These are phyloP conservation scores for Venturia effusa DNA, from an alignment of 2,329 filamentous ascomycete species.

Conservation along the genomic window DNA sequence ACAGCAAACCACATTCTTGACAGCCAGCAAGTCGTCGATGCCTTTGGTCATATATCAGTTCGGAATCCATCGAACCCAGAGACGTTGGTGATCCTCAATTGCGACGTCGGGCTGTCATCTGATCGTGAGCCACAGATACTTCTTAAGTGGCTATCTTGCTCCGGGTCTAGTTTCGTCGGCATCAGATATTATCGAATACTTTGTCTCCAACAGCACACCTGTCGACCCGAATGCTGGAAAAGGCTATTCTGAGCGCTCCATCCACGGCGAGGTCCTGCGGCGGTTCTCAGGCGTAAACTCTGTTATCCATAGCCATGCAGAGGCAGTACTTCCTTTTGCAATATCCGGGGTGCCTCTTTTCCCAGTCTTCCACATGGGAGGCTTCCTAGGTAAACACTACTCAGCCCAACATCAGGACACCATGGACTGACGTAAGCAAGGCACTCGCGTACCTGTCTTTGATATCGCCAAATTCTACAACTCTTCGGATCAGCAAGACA, in stretches of 20 bases:
- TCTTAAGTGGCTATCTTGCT: constrained; percentile 38
- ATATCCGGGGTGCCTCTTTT: constrained; percentile 30
- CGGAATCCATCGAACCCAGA: constrained; percentile 31
- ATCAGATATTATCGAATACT: constrained; percentile 38
- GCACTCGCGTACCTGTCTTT: constrained; percentile 21
- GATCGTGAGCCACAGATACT: constrained; percentile 22
- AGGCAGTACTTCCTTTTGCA: constrained; percentile 32
- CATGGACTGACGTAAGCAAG: constrained; percentile 14
- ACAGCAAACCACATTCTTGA: constrained; percentile 43
- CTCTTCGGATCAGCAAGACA: constrained; percentile 22
- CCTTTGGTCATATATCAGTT: constrained; percentile 45
- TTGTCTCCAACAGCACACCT: constrained; percentile 30
- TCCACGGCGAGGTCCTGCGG: constrained; percentile 38
- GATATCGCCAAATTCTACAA: constrained; percentile 22
- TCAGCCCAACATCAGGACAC: neutral
- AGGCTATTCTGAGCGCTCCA: constrained; percentile 35
- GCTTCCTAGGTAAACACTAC: constrained; percentile 27
- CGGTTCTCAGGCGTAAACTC: constrained; percentile 27
- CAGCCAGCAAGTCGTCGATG: constrained; percentile 40
- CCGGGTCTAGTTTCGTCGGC: constrained; percentile 35
- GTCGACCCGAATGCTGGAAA: constrained; percentile 28
- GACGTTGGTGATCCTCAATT: constrained; percentile 4
- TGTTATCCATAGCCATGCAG: constrained; percentile 36
- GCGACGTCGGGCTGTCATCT: neutral
- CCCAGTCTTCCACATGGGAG: constrained; percentile 33